Evolutionary conservation across 202 grass and related monocot species (phyloP).

Genomic region (Zizania palustris): DNA sequence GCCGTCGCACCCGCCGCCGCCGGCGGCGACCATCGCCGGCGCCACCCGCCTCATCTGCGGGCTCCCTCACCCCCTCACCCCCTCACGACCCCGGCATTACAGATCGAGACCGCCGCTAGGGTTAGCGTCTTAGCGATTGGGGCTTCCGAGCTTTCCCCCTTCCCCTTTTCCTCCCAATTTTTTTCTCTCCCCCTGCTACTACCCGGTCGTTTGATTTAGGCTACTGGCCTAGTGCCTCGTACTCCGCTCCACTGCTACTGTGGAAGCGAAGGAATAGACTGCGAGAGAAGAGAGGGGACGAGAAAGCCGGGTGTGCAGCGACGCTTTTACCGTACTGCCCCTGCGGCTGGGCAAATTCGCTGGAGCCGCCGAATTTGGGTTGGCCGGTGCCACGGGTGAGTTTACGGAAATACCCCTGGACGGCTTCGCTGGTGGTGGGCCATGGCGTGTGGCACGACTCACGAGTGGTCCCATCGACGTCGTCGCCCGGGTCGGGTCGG

Average conservation of each 20-base stretch:
- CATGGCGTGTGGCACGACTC: too few species aligned
- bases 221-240: too few species aligned
- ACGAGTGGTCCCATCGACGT: too few species aligned
- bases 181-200: constrained; percentile 3
- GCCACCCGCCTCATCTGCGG: constrained; percentile 60
- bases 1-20: constrained; percentile 24
- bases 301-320: too few species aligned
- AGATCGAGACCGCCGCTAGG: constrained; percentile 54
- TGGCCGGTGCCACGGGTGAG: too few species aligned
- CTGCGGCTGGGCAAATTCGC: too few species aligned
- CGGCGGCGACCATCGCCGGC: constrained; percentile 47
- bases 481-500: background rate
- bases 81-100: constrained; percentile 45
- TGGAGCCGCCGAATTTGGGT: background rate
- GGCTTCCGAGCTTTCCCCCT: background rate
- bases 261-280: too few species aligned
- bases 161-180: background rate
- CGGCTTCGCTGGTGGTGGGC: background rate
- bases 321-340: too few species aligned
- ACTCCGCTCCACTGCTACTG: too few species aligned
- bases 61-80: background rate
- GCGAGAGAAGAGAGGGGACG: too few species aligned
- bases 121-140: constrained; percentile 49
- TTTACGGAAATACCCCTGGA: too few species aligned
- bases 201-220: too few species aligned